phyloP scores from a whole-genome alignment of 108 stramenopile species.

The Pseudonitzschia pungens region DNA sequence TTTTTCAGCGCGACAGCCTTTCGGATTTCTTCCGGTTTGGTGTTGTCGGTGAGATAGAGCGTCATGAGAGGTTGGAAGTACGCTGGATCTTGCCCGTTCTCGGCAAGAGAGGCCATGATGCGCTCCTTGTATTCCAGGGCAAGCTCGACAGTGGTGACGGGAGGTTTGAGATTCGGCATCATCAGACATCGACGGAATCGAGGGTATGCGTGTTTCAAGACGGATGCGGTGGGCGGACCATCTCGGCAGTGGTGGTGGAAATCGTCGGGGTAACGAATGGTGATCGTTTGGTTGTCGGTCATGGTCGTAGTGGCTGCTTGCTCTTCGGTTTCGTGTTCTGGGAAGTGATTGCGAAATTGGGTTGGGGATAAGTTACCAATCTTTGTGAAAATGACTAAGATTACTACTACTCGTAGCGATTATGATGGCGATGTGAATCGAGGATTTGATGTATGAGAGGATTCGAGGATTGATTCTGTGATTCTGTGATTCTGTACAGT shows the following conservation, averaged over 20 bases:
- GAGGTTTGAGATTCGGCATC: conserved; percentile 98
- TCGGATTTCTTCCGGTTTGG: conserved; percentile 90
- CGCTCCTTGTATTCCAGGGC: conserved; percentile 90
- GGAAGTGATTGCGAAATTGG: not conserved
- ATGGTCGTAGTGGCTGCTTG: not conserved
- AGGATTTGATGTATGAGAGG: no score
- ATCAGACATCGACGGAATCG: conserved; percentile 86
- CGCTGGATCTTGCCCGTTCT: conserved; percentile 6
- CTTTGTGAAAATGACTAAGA: no score
- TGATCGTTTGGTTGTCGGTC: conserved; percentile 22
- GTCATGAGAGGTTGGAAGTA: conserved; percentile 88
- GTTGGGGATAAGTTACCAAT: not conserved
- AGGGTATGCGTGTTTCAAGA: conserved; percentile 66
- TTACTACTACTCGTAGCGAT: no score
- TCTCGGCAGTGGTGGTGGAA: conserved; percentile 95
- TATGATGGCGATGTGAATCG: not conserved
- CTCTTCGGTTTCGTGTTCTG: not conserved
- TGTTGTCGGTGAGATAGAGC: conserved; percentile 95
- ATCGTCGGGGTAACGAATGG: conserved; percentile 37
- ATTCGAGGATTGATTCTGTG: not conserved
- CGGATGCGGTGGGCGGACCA: conserved; percentile 52
- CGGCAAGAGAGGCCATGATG: conserved; percentile 53
- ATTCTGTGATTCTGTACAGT: no score
- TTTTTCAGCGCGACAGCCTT: conserved; percentile 62
- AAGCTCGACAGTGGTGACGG: conserved; percentile 88